Percentiles rank a stretch among this genome's conserved stretches.
These are phyloP conservation scores for Apiotrichum akiyoshidainum DNA, from an alignment of 1,284 basidiomycete species.

Conservation along the genomic window DNA sequence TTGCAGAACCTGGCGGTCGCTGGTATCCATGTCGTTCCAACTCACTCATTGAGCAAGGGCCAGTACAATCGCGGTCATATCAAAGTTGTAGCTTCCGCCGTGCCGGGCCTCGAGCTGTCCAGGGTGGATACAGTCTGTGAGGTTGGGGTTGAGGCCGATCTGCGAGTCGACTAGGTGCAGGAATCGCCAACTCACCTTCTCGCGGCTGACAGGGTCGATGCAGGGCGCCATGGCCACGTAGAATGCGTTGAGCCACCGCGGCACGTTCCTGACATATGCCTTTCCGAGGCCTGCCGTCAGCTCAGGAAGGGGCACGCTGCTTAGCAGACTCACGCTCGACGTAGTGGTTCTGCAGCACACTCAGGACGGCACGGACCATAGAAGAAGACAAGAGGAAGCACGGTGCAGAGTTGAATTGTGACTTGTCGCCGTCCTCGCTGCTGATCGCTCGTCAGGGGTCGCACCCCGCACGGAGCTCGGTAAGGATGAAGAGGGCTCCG, in stretches of 20 bases:
- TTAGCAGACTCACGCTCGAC: slow-evolving; percentile 63
- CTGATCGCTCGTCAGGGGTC: no score
- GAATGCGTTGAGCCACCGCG: slow-evolving; percentile 73
- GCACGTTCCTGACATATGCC: slow-evolving; percentile 78
- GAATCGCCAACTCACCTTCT: slow-evolving; percentile 71
- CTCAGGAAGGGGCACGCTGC: slow-evolving; percentile 71
- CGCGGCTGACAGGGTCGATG: slow-evolving; percentile 81
- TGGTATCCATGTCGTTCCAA: not conserved
- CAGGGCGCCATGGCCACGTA: slow-evolving; percentile 83
- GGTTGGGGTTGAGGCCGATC: slow-evolving; percentile 82
- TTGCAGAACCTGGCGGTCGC: slow-evolving; percentile 25
- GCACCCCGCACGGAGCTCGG: no score
- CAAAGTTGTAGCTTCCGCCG: slow-evolving; percentile 70
- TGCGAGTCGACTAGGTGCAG: no score
- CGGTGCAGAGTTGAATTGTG: no score
- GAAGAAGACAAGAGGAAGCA: no score
- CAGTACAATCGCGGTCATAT: slow-evolving; percentile 77
- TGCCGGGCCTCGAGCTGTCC: slow-evolving; percentile 77
- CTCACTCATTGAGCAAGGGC: slow-evolving; percentile 64
- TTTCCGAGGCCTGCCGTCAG: slow-evolving; percentile 67
- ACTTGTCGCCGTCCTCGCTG: no score
- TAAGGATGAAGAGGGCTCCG: no score
- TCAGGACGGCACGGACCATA: slow-evolving; percentile 71
- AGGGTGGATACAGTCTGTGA: slow-evolving; percentile 68
- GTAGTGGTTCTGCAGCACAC: slow-evolving; percentile 84